Percentiles rank a stretch among this genome's conserved stretches.
phyloP scores from a whole-genome alignment of 305 asterid genomes.

The Rubia tinctorum region DNA sequence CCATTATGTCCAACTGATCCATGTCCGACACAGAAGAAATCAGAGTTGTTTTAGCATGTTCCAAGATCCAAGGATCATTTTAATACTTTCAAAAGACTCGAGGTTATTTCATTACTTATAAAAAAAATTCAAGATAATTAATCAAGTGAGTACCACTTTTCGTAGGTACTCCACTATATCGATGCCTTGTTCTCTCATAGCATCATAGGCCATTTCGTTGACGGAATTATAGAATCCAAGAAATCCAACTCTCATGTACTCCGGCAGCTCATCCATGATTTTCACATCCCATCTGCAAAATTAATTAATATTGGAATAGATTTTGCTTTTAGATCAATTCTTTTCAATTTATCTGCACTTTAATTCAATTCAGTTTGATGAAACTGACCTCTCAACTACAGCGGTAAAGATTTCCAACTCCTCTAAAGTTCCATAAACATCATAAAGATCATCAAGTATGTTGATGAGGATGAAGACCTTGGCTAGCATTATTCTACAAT shows the following conservation, averaged over 20 bases:
- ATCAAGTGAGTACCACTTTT: conserved; percentile 30
- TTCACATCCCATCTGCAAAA: conserved; percentile 36
- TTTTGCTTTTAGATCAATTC: background rate
- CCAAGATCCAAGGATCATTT: no score
- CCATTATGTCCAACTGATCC: no score
- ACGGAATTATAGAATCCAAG: conserved; percentile 22
- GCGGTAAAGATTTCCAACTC: conserved; percentile 38
- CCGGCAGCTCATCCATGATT: conserved; percentile 20
- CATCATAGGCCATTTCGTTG: conserved; percentile 27
- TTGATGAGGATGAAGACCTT: conserved; percentile 33
- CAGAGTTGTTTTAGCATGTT: no score
- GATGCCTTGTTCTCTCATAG: conserved; percentile 20
- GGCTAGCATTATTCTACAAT: conserved; percentile 27
- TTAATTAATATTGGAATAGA: background rate
- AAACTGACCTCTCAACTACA: conserved; percentile 33
- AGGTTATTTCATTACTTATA: no score
- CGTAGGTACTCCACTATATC: conserved; percentile 20
- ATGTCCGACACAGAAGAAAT: no score
- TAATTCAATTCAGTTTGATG: background rate
- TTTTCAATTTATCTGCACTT: background rate
- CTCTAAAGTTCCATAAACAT: conserved; percentile 44
- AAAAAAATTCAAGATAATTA: no score
- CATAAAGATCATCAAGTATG: conserved; percentile 41
- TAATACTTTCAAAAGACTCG: no score
- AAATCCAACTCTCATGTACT: conserved; percentile 19